These are phyloP conservation scores for Penicillium manginii DNA, from an alignment of 495 filamentous ascomycete species.

Conservation along the genomic window DNA sequence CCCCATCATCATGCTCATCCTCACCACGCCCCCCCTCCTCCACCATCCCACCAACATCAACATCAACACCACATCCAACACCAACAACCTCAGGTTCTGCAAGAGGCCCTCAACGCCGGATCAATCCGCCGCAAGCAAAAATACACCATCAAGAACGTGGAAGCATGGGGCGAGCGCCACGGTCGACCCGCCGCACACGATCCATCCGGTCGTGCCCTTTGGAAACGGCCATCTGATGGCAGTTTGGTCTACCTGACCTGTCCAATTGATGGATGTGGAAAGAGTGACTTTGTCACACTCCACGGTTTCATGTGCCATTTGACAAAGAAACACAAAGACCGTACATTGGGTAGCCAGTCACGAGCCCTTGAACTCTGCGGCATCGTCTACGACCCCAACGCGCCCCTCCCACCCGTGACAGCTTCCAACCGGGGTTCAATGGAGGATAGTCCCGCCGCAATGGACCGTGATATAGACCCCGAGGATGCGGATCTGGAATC, in stretches of 20 bases:
- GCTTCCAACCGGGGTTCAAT: constrained; percentile 42
- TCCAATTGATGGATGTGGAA: constrained; percentile 46
- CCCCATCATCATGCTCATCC: constrained; percentile 13
- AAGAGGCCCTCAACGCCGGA: constrained; percentile 33
- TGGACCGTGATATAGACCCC: constrained; percentile 36
- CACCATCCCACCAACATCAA: constrained; percentile 8
- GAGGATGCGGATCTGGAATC: constrained; percentile 45
- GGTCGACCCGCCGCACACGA: constrained; percentile 52
- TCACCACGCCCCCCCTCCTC: constrained; percentile 11
- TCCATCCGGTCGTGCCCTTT: constrained; percentile 46
- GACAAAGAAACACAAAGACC: constrained; percentile 56
- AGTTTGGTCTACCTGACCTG: constrained; percentile 53
- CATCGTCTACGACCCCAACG: constrained; percentile 48
- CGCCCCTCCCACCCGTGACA: constrained; percentile 45
- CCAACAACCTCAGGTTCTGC: constrained; percentile 35
- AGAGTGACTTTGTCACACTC: constrained; percentile 51
- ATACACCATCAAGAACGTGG: constrained; percentile 56
- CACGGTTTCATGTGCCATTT: constrained; percentile 56
- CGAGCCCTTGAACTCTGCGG: constrained; percentile 51
- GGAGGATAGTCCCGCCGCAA: constrained; percentile 39
- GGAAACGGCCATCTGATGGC: constrained; percentile 52
- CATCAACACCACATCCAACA: constrained; percentile 21
- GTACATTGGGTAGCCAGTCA: constrained; percentile 50
- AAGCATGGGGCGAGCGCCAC: constrained; percentile 54
- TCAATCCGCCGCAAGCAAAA: constrained; percentile 52